phyloP scores from a whole-genome alignment of 2,329 filamentous ascomycete genomes.

The Colletotrichum eleusines region DNA sequence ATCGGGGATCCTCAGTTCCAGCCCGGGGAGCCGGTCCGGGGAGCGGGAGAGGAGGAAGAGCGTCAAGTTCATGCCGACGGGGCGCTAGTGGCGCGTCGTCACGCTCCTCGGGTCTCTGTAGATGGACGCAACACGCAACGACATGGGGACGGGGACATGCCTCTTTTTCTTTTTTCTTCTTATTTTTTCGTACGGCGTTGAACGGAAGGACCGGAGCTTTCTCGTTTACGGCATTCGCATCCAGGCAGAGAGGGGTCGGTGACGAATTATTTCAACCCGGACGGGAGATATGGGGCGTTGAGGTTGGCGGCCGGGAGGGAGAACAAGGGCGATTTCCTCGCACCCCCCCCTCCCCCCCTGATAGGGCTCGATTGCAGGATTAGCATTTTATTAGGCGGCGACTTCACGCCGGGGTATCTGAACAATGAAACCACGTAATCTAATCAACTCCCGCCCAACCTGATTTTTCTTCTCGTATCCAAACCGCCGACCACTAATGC shows the following conservation, averaged over 20 bases:
- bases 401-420: constrained; percentile 36
- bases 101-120: constrained; percentile 15
- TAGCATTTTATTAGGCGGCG: constrained; percentile 25
- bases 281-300: constrained; percentile 1
- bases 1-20: constrained; percentile 60
- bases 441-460: neutral
- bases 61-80: constrained; percentile 70
- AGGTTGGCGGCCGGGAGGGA: neutral
- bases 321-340: neutral
- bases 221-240: neutral
- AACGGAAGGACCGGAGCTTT: neutral
- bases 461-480: neutral
- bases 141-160: neutral
- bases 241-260: neutral
- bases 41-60: constrained; percentile 72
- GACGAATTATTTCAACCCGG: neutral
- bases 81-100: constrained; percentile 42
- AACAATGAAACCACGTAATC: constrained; percentile 32
- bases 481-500: neutral
- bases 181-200: neutral
- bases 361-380: neutral
- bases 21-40: constrained; percentile 56
- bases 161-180: neutral
- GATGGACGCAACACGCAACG: neutral
- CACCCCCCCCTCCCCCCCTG: too few species aligned